These are phyloP conservation scores for Clathrus columnatus DNA, from an alignment of 768 basidiomycete genomes.

Conservation along the genomic window DNA sequence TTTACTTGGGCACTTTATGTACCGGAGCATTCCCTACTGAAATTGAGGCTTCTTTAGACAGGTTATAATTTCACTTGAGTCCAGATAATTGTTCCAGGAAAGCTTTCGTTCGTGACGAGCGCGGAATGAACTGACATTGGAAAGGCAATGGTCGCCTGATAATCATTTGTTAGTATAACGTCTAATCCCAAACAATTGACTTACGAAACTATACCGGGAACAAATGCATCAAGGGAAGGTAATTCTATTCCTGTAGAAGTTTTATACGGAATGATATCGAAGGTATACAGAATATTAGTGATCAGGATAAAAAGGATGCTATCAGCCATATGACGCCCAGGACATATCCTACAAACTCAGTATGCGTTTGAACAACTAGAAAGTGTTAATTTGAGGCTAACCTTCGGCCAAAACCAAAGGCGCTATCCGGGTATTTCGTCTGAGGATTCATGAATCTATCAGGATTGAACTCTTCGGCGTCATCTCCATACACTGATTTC, in stretches of 20 bases:
- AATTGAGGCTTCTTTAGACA: too few relatives aligned
- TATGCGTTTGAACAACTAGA: not conserved
- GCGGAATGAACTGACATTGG: slow-evolving; percentile 14
- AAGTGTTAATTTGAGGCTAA: not conserved
- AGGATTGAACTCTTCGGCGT: not conserved
- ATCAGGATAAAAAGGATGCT: slow-evolving; percentile 26
- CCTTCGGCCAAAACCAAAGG: not conserved
- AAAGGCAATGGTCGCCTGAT: slow-evolving; percentile 16
- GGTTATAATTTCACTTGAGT: too few relatives aligned
- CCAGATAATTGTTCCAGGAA: not conserved
- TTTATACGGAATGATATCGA: not conserved
- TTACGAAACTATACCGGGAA: not conserved
- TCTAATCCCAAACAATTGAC: not conserved
- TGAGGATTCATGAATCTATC: not conserved
- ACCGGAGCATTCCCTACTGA: too few relatives aligned
- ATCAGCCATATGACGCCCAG: slow-evolving; percentile 27
- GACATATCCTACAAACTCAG: slow-evolving; percentile 20
- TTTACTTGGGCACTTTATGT: too few relatives aligned
- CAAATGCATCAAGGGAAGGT: not conserved
- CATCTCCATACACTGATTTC: not conserved
- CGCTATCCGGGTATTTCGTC: not conserved
- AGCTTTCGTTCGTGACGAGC: slow-evolving; percentile 1
- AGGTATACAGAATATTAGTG: slow-evolving; percentile 20
- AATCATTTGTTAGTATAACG: not conserved
- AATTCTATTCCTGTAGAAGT: not conserved